Evolutionary conservation across 1,284 basidiomycete genomes (phyloP), one percentile per base, ranked within the genome.

Genomic region (Peniophora sp.): DNA sequence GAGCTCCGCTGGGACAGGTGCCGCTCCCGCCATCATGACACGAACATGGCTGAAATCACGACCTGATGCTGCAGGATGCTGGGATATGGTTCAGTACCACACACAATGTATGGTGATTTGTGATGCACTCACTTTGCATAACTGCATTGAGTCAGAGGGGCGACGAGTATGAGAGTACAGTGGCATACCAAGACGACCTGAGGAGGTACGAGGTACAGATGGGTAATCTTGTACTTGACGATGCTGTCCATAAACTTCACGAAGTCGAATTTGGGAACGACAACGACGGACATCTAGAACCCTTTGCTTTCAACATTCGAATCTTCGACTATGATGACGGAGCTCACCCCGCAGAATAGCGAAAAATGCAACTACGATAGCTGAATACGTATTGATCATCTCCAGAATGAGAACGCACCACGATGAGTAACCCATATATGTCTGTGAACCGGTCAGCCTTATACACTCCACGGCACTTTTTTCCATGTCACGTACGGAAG

Each of bases 231-330:
- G 52, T 68, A 56, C 39, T 41, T 41, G 52, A 81, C 72, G 51
- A 92, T 83, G 60, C 83, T 85, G 22, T 79, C 71, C 45, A 89
- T 73, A 68, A 88, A 85, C 18, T 72, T 72, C 18, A 72, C 68
- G 48, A 88, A 82, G 52, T 78, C 80, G 64, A 91, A 92, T 60
- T 79, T 87, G 2, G 85, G 79, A 9, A 88, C 65, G 3, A 90
- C 73, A 12, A 92, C 85, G n/a, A 88, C 48, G 0, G 79, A 71
- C 47, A 83, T 68, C 80, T 83, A 15, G 20, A 11, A 42, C 5
- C n/a, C 10, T 36, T 10, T 10, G 10, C 10, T 10, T 10, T 36
- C 10, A 36, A 36, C 10, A 36, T 10, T n/a, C 10, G 10, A 36
- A 10, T n/a, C 10, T 36, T 36, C 34, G 10, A 36, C 34, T n/a